Base-by-base conservation (phyloP, 139 green algal species). In the Limnomonas spitsbergensis region DNA sequence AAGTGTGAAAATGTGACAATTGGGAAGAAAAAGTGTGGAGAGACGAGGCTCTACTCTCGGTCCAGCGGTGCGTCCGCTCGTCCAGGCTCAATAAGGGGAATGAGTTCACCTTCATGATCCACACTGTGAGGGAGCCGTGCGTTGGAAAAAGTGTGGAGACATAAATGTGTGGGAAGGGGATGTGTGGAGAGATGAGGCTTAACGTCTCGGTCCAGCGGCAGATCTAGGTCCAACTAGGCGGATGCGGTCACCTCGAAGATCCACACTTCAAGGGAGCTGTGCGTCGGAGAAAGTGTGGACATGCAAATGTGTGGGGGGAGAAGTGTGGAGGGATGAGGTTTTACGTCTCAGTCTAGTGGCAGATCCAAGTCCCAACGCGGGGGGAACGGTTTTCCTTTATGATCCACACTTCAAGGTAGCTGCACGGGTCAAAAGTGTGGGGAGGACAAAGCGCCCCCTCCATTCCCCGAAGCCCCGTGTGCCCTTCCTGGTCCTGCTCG, bases 241-340 rank as follows among this genome's bases (percentile, higher is more conserved):
- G 80, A 88, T 9, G 84, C 89, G 85, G 93, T 93, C 4, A 93
- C 86, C 84, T 93, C 89, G 69, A 93, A 69, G 54, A 95, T 81
- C 89, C 89, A 93, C 31, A 86, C 80, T 32, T 70, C 35, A n/a
- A 86, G 82, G 38, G 53, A 3, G 34, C 29, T 32, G 67, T 34
- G 24, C n/a, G n/a, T 6, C 14, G 47, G n/a, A 61, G 40, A 61
- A 26, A 68, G 27, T 9, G 67, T 6, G 27, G 27, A 34, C 9
- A 76, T 6, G 69, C 20, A 26, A 75, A 31, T 27, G 38, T 29
- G 0, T 24, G 20, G 2, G 40, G 29, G 3, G n/a, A 80, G 39
- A 79, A 53, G 38, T 61, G 20, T 61, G 47, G 20, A 29, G 47
- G 20, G 47, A 20, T 20, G 20, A n/a, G 80, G 77, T 69, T 88